Base-by-base conservation (phyloP, 2,329 filamentous ascomycete genomes). In the Aspergillus sergii region DNA sequence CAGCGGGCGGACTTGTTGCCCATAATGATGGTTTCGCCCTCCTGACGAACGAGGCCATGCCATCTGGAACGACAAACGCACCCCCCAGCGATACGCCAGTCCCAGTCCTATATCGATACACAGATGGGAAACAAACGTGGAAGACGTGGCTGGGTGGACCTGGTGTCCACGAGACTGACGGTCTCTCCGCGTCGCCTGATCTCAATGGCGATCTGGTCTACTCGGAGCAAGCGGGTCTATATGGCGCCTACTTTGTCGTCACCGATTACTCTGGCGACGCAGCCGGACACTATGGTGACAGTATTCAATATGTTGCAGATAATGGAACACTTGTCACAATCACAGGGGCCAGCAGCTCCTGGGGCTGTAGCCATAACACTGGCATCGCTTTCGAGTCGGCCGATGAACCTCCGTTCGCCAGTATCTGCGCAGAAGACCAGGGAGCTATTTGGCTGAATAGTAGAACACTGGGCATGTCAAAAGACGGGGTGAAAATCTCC, bases 371-470 rank as follows among this genome's bases (percentile, higher is more conserved):
- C 7, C 86, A 89, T 80, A 89, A 89, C 76, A 88, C 86, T 1
- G 87, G 87, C 61, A 89, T 89, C 60, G 86, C 85, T 7, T 83
- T 89, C 59, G 87, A 88, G 72, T 85, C 83, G 21, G 85, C 86
- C 23, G 85, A 87, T 57, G 82, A 79, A 16, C 78, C 83, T 21
- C 87, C 87, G 4, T 89, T 86, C 64, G 85, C 86, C 26, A 84
- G 81, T 58, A 78, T 88, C 63, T 88, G 86, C 68, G 83, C 86
- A 21, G 86, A 88, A 68, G 87, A 89, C 66, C 86, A 89, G 71
- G 87, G 86, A 26, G 84, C 82, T 48, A 86, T 89, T 75, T 89
- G 86, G 86, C 78, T 89, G 56, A 89, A 89, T 79, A 88, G 86
- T 26, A 81, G 84, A 60, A 83, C 81, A 2, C 84, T 85, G 68